These are phyloP conservation scores for Aspergillus floridensis DNA, from an alignment of 2,329 filamentous ascomycete species.

Conservation along the genomic window DNA sequence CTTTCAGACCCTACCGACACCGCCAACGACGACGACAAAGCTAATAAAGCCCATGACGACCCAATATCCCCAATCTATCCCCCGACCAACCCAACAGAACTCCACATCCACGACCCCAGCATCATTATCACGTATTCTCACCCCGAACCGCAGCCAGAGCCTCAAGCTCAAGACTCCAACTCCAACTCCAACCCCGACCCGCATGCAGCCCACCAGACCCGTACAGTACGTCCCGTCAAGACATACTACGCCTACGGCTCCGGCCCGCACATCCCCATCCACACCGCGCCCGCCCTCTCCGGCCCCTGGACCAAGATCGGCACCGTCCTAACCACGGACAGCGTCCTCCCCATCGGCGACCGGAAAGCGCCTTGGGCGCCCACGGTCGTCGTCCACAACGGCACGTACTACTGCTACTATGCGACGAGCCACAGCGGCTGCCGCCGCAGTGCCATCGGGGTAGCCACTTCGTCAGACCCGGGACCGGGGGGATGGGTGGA, in stretches of 20 bases:
- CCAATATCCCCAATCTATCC: neutral
- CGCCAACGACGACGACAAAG: neutral
- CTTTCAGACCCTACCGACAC: neutral
- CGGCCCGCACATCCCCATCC: constrained; percentile 31
- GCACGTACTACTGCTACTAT: constrained; percentile 65
- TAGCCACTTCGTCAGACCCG: constrained; percentile 48
- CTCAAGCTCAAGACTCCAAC: neutral
- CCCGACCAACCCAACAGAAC: constrained; percentile 9
- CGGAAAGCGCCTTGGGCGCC: constrained; percentile 53
- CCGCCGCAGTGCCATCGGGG: constrained; percentile 62
- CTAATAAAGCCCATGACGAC: neutral
- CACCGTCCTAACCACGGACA: constrained; percentile 29
- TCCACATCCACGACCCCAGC: constrained; percentile 34
- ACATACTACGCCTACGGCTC: constrained; percentile 34
- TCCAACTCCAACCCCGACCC: neutral
- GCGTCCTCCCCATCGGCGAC: constrained; percentile 35
- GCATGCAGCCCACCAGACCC: neutral
- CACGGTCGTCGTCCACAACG: constrained; percentile 56
- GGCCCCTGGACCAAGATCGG: constrained; percentile 34
- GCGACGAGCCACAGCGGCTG: constrained; percentile 60
- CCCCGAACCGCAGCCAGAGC: neutral
- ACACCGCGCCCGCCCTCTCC: constrained; percentile 26
- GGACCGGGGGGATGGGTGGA: constrained; percentile 36
- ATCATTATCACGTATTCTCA: constrained; percentile 22
- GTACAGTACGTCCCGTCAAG: too few relatives aligned